Evolutionary conservation across 208 protist species (phyloP), one percentile per base, ranked within the genome.

Genomic region (Acanthamoeba quina): DNA sequence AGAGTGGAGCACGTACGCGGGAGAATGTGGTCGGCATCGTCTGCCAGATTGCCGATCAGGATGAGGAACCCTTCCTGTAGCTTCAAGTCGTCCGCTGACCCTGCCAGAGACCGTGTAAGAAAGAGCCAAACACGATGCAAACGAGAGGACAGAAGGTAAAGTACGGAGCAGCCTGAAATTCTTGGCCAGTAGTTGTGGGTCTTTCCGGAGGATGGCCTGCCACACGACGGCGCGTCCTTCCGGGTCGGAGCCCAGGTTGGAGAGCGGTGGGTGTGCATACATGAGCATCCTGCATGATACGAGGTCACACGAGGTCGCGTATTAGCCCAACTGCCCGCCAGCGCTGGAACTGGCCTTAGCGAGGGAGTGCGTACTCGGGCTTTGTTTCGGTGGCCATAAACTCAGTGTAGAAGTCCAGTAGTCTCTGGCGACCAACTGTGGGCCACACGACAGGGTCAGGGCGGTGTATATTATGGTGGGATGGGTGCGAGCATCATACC

Each of bases 101-200:
- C 64, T 72, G 64, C 2, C 56, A 26, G 56, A 17, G 19, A 60
- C 9, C 44, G 9, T 47, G 44, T 11, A 4, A 47, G 44, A 47
- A 47, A 5, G 9, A 5, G 9, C 3, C 17, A 21, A 9, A 66
- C 24, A 29, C 1, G 29, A 21, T n/a, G 6, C 62, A 41, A 26
- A 41, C 64, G 29, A 68, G 19, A 60, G 54, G 54, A 60, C 13
- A 70, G 64, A 29, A 37, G 13, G 4, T 19, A 0, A n/a, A 34
- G 64, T 72, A 72, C 64, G 26, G 26, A 72, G 64, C 64, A 72
- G 64, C 11, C 64, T 26, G 64, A 72, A 72, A n/a, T 37, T 72
- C 64, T 72, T 72, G 29, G 64, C 64, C 11, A 72, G 64, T 6
- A 72, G 64, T 13, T 72, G 64, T 21, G 64, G 64, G 29, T 72